Conservation (phyloP, 116 monocot genomes). For the Dioscorea cayenensis region DNA sequence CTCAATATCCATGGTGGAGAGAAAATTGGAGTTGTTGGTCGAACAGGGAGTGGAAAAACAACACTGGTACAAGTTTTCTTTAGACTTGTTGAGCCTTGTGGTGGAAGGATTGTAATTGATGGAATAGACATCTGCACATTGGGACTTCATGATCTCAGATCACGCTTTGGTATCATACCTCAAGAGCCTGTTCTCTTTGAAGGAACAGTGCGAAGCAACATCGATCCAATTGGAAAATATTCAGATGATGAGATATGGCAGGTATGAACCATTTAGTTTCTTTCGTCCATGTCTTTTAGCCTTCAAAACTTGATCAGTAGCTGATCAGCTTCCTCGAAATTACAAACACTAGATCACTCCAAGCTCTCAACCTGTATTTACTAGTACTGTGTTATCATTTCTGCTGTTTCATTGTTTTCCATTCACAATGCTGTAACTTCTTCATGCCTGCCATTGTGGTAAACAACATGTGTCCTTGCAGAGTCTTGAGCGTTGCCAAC, state of each 20-base stretch:
- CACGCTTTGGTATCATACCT: conserved; percentile 94
- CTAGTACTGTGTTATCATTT: neutral
- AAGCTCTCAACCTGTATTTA: neutral
- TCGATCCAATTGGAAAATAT: conserved; percentile 75
- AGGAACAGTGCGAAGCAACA: conserved; percentile 93
- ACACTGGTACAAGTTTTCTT: conserved; percentile 91
- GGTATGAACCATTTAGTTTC: conserved; percentile 12
- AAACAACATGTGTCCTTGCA: conserved; percentile 13
- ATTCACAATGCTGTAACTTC: neutral
- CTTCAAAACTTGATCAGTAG: too few relatives aligned
- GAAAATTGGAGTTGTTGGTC: conserved; percentile 90
- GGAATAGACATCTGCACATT: conserved; percentile 71
- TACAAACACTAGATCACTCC: neutral
- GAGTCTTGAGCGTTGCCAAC: conserved; percentile 90
- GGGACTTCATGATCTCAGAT: conserved; percentile 97
- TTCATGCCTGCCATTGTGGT: too few relatives aligned
- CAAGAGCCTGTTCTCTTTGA: conserved; percentile 98
- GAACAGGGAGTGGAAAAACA: conserved; percentile 97
- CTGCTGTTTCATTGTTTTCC: neutral
- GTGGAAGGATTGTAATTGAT: conserved; percentile 81
- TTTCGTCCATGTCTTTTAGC: neutral
- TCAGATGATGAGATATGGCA: conserved; percentile 89
- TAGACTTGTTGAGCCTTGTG: conserved; percentile 77
- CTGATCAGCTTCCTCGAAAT: too few relatives aligned
- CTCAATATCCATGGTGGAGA: conserved; percentile 70